Evolutionary conservation across 768 basidiomycete species (phyloP).

Genomic region (Xerocomellus chrysenteron): DNA sequence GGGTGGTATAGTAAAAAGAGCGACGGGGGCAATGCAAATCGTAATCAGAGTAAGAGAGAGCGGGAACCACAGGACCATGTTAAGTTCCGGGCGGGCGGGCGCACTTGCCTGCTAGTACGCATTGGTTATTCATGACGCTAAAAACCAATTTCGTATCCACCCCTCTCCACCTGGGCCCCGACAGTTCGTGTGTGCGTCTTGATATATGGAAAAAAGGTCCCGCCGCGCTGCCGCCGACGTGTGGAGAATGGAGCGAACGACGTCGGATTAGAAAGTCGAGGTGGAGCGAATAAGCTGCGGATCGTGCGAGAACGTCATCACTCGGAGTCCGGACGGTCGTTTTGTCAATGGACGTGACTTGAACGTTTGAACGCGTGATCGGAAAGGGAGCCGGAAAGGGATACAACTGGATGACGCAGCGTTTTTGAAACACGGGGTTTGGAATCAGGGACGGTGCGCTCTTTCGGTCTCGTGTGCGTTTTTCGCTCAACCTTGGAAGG

Average conservation of each 20-base stretch:
- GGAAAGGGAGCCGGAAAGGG: not conserved
- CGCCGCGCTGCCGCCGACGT: constrained; percentile 10
- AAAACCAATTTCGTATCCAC: not conserved
- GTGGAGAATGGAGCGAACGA: not conserved
- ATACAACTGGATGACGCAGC: not conserved
- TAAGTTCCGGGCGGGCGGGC: constrained; percentile 1
- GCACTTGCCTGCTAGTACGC: not conserved
- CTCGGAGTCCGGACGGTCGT: not conserved
- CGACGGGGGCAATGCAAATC: constrained; percentile 4
- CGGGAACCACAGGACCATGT: not conserved
- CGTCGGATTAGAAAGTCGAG: not conserved
- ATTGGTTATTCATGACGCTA: constrained; percentile 16
- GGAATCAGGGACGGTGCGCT: not conserved
- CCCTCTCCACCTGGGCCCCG: not conserved
- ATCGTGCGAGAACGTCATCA: not conserved
- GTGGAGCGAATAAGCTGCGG: constrained; percentile 5
- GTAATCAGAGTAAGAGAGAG: not conserved
- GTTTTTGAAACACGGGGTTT: constrained; percentile 11
- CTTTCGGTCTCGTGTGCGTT: not conserved
- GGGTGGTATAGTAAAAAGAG: not conserved
- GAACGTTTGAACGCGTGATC: not conserved
- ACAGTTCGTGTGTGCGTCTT: not conserved
- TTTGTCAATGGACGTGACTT: not conserved
- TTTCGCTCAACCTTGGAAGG: not conserved
- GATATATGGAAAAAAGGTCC: not conserved